phyloP scores from a whole-genome alignment of 2,329 filamentous ascomycete species.

The Leptographium procerum region DNA sequence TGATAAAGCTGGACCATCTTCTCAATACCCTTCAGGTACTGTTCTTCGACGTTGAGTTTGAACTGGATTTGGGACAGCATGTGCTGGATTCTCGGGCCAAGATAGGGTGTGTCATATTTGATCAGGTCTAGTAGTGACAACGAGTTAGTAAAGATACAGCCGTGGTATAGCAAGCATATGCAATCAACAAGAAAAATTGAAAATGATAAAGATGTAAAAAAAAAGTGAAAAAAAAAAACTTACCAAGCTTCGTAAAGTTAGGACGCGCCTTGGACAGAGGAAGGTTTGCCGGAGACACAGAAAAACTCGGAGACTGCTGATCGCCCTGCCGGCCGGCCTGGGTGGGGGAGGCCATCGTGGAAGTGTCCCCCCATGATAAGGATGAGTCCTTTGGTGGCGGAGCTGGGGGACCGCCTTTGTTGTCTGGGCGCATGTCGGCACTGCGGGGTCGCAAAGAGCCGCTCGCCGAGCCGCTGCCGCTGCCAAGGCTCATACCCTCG shows the following conservation, averaged over 20 bases:
- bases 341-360: slow-evolving; percentile 40
- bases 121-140: slow-evolving; percentile 60
- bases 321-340: slow-evolving; percentile 55
- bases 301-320: slow-evolving; percentile 12
- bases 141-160: neutral
- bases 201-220: too few relatives aligned
- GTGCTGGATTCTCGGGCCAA: slow-evolving; percentile 94
- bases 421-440: slow-evolving; percentile 32
- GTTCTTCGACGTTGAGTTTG: slow-evolving; percentile 96
- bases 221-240: slow-evolving; percentile 18
- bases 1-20: slow-evolving; percentile 98
- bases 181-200: neutral
- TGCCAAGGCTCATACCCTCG: slow-evolving; percentile 51
- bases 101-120: slow-evolving; percentile 93
- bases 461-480: slow-evolving; percentile 28
- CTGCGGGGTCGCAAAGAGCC: slow-evolving; percentile 31
- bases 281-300: slow-evolving; percentile 1
- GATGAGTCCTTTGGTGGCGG: slow-evolving; percentile 71
- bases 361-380: slow-evolving; percentile 37
- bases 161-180: neutral
- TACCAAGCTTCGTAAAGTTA: slow-evolving; percentile 95
- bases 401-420: slow-evolving; percentile 39
- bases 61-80: slow-evolving; percentile 99
- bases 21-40: slow-evolving; percentile 97
- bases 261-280: slow-evolving; percentile 60